Base-by-base conservation (phyloP, 495 filamentous ascomycete species). In the Saxophila tyrrhenica region DNA sequence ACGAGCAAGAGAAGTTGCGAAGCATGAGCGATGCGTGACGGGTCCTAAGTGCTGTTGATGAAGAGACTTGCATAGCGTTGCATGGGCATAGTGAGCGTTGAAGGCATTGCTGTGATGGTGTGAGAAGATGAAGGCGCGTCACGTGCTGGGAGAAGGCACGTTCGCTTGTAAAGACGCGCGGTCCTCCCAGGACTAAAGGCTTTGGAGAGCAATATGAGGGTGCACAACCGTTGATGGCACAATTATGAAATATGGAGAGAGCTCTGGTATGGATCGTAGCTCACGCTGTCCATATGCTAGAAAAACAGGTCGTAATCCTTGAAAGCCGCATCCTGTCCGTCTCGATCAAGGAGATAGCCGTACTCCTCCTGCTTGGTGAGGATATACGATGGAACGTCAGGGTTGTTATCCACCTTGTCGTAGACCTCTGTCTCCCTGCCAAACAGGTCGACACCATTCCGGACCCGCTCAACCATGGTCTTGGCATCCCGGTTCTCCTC, bases 1-100 rank as follows among this genome's bases (percentile, higher is more conserved):
- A 82, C 51, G 90, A 96, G 71, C 84, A 86, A 70, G 70, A 70
- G 24, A 91, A 89, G 66, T 70, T 94, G 43, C 46, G 62, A 48
- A 45, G 25, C 15, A 54, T 64, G 56, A 49, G 58, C 25, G 51
- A 49, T 25, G 21, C 45, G 10, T 48, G 17, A 48, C 7, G n/a
- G 19, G 7, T n/a, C 19, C 7, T 9, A 3, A 17, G 17, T 44
- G n/a, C 41, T 35, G 13, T 35, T 35, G 7, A 35, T 35, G 29
- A 17, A 17, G 7, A 44, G 41, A 44, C 41, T 44, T 44, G 41
- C 41, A 44, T 44, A 44, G 41, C 41, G 41, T 44, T 17, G 8
- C 7, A 44, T 44, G 7, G n/a, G 41, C 29, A 35, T 35, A 5
- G 5, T 35, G 7, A 35, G 29, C 29, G 29, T 35, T 35, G 7